phyloP scores from a whole-genome alignment of 257 asterid genomes.

The Ajuga chamaepitys region DNA sequence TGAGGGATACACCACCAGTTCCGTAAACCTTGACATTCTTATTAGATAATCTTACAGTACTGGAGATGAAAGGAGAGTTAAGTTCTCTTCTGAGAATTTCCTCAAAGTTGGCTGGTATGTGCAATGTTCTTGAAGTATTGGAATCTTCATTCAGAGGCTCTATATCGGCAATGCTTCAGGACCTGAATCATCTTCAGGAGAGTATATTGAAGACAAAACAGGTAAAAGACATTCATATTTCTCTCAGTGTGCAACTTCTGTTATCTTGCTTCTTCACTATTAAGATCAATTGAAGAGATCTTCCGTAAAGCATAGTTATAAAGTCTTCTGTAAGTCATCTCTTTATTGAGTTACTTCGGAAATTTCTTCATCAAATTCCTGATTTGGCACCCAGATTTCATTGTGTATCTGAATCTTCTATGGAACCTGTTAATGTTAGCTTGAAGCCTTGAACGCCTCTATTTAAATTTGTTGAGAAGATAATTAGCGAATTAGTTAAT shows the following conservation, averaged over 20 bases:
- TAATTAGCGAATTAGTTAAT: neutral
- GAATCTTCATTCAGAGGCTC: conserved; percentile 84
- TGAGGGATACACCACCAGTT: neutral
- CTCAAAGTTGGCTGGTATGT: conserved; percentile 64
- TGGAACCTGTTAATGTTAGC: neutral
- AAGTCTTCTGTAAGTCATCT: neutral
- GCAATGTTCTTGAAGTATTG: conserved; percentile 70
- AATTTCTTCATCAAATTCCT: conserved; percentile 4
- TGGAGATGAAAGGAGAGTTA: conserved; percentile 41
- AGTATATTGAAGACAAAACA: conserved; percentile 75
- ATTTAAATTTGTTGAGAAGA: neutral
- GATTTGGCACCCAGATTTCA: neutral
- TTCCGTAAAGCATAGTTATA: neutral
- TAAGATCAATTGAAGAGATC: neutral
- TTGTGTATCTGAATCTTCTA: neutral
- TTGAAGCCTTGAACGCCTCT: neutral
- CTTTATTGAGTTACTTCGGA: neutral
- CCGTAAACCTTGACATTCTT: conserved; percentile 46
- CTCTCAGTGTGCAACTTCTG: neutral
- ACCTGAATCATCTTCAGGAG: conserved; percentile 77
- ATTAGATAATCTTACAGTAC: conserved; percentile 47
- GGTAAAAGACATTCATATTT: conserved; percentile 39
- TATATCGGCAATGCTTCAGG: conserved; percentile 59
- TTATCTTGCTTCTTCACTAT: neutral
- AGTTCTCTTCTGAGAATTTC: conserved; percentile 56